A percentile compares a stretch with the other conserved stretches of the same genome.
Evolutionary conservation across 805 yeast genomes (phyloP).

Genomic region (Ogataea ganodermae): DNA sequence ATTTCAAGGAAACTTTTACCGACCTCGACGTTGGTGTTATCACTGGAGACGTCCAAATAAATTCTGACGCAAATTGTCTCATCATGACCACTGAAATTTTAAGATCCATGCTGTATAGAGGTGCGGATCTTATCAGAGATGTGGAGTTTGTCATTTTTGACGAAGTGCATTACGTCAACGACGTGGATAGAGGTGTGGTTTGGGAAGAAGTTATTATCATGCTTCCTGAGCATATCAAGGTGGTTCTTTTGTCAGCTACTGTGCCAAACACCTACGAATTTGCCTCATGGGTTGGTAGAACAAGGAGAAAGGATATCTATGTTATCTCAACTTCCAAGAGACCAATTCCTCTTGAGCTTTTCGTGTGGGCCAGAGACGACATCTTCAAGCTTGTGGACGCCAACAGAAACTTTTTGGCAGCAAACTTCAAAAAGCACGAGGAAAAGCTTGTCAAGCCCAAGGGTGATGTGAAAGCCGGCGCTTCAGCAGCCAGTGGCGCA

Average conservation of each 20-base stretch:
- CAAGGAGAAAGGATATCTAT: conserved; percentile 92
- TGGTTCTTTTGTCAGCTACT: conserved; percentile 89
- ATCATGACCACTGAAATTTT: conserved; percentile 98
- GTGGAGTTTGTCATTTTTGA: conserved; percentile 97
- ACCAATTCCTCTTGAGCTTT: conserved; percentile 92
- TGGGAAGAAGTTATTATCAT: conserved; percentile 99
- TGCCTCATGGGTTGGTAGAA: conserved; percentile 98
- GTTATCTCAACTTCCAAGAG: conserved; percentile 96
- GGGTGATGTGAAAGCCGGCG: conserved; percentile 25
- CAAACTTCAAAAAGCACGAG: conserved; percentile 62
- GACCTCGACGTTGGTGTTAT: conserved; percentile 89
- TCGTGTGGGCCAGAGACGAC: conserved; percentile 77
- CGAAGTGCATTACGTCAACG: conserved; percentile 97
- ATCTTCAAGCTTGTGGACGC: conserved; percentile 74
- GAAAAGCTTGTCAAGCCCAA: conserved; percentile 50
- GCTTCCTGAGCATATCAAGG: conserved; percentile 95
- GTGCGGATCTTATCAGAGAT: conserved; percentile 94
- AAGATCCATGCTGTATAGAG: conserved; percentile 92
- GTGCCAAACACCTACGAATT: conserved; percentile 98
- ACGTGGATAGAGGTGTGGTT: conserved; percentile 95
- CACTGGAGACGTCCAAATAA: conserved; percentile 97
- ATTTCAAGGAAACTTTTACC: conserved; percentile 20
- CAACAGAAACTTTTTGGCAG: conserved; percentile 65
- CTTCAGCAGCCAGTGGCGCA: conserved; percentile 30
- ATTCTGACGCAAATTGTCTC: conserved; percentile 92